Base-by-base conservation (phyloP, 2,329 filamentous ascomycete species). In the Sphaerostilbella broomeana region DNA sequence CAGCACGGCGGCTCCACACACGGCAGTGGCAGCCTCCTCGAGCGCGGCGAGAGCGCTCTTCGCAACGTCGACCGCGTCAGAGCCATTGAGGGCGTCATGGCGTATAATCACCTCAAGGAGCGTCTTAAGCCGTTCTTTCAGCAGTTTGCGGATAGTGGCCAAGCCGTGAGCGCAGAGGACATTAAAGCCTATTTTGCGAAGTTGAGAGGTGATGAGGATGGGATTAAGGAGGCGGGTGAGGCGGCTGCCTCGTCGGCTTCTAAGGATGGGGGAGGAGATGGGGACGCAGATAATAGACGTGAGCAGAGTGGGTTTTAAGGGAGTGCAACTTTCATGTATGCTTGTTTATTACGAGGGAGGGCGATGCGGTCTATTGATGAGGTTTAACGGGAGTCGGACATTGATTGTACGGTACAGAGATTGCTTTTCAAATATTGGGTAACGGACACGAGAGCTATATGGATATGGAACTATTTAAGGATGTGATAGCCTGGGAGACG, bases 111-210 rank as follows among this genome's bases (percentile, higher is more conserved):
- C 54, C 74, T 98, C 44, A 92, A 94, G 57, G 89, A 97, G 56
- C 89, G 90, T 58, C 79, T 98, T n/a, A 95, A 90, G 69, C 81
- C 82, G 0, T 97, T 98, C 59, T 78, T 98, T 54, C 80, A 89
- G 63, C 84, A 94, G 29, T 98, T 95, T 59, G 92, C 92, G 0
- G 87, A 95, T 57, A 94, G 83, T 47, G 90, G 90, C 1, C 70
- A 85, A 60, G 81, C 86, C 0, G 89, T 98, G 16, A 82, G 87
- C 2, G 90, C 90, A 1, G 92, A 98, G 57, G 89, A 97, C 62
- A 92, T 98, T 63, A 98, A 95, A 62, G 78, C 78, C 2, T 95
- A 95, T 60, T 98, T 98, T 72, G 90, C 90, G 36, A 90, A 92
- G 66, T 64, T 98, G 51, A 76, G 92, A 47, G 92, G 92, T 43